These are phyloP conservation scores for Pseudocercospora musae DNA, from an alignment of 2,329 filamentous ascomycete species.

Conservation along the genomic window DNA sequence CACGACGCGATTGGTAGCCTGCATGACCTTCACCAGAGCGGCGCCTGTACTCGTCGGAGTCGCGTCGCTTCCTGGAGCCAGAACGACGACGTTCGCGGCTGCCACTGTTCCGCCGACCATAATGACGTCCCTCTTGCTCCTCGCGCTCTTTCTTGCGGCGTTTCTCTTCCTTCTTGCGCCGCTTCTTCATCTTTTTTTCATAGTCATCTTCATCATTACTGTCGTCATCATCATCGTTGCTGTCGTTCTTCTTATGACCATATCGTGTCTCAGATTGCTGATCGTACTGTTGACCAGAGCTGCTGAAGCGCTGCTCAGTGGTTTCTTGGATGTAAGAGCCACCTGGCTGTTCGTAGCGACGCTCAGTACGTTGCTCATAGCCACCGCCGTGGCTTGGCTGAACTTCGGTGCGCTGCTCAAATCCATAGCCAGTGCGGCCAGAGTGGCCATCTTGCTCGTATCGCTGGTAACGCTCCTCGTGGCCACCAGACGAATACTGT, in stretches of 20 bases:
- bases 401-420: slow-evolving; percentile 58
- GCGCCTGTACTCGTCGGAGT: slow-evolving; percentile 19
- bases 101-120: slow-evolving; percentile 17
- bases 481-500: slow-evolving; percentile 56
- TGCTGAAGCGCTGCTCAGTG: slow-evolving; percentile 29
- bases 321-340: slow-evolving; percentile 42
- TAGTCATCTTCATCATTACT: slow-evolving; percentile 34
- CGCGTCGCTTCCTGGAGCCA: slow-evolving; percentile 17
- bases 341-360: slow-evolving; percentile 46
- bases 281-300: slow-evolving; percentile 28
- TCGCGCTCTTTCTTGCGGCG: slow-evolving; percentile 28
- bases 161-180: slow-evolving; percentile 39
- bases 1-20: slow-evolving; percentile 13
- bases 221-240: slow-evolving; percentile 35
- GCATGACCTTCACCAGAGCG: slow-evolving; percentile 9
- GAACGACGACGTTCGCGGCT: slow-evolving; percentile 21
- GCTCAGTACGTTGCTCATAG: slow-evolving; percentile 59
- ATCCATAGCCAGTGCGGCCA: slow-evolving; percentile 50
- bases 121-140: slow-evolving; percentile 19
- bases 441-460: slow-evolving; percentile 54
- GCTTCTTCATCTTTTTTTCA: slow-evolving; percentile 44
- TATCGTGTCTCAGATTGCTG: slow-evolving; percentile 25
- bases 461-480: slow-evolving; percentile 58
- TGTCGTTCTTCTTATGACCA: slow-evolving; percentile 31
- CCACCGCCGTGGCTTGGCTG: slow-evolving; percentile 52